Evolutionary conservation across 2,329 filamentous ascomycete genomes (phyloP).

Genomic region (Monilinia polystroma): DNA sequence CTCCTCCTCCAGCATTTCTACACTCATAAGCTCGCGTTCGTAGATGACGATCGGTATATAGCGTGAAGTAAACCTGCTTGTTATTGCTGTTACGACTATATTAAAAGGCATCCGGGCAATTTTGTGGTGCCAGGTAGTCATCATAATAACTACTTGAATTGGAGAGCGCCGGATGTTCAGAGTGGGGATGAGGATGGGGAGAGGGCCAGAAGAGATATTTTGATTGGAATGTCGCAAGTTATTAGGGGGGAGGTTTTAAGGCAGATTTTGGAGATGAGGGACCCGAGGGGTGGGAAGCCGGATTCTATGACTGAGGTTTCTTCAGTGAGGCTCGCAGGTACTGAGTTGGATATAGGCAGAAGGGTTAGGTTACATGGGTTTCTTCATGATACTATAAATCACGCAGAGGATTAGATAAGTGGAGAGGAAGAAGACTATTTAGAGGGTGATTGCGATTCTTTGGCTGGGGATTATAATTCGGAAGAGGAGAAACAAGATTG

Average conservation of each 20-base stretch:
- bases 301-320: conserved; percentile 27
- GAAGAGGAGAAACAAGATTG: background rate
- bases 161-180: conserved; percentile 41
- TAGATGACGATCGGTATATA: conserved; percentile 46
- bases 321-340: background rate
- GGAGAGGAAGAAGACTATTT: background rate
- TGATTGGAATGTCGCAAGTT: conserved; percentile 18
- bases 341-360: background rate
- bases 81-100: conserved; percentile 50
- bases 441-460: background rate
- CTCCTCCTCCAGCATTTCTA: conserved; percentile 50
- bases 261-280: conserved; percentile 20
- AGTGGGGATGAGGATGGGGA: background rate
- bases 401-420: background rate
- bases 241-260: conserved; percentile 8
- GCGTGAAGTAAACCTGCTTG: conserved; percentile 54
- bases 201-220: conserved; percentile 9
- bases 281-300: conserved; percentile 5
- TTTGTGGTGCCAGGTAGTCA: conserved; percentile 39
- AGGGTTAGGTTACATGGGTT: background rate
- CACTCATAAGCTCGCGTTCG: conserved; percentile 39
- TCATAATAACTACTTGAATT: conserved; percentile 45
- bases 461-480: background rate
- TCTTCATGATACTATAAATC: background rate
- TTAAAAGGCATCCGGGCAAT: conserved; percentile 43